These are phyloP conservation scores for Heliocybe sulcata DNA, from an alignment of 1,284 basidiomycete species.

Conservation along the genomic window DNA sequence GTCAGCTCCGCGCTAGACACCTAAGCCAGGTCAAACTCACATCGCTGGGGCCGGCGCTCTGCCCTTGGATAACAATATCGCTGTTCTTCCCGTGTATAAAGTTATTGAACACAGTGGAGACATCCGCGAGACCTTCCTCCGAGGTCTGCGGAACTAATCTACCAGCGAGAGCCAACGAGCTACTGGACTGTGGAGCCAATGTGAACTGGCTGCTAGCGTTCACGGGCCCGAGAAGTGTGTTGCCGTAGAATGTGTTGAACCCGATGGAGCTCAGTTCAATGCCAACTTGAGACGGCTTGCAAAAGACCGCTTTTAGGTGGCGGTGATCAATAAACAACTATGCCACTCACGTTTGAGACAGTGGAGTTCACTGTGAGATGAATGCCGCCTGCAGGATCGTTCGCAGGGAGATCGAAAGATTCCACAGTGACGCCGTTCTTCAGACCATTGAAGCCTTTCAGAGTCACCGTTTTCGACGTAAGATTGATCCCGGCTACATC, in stretches of 20 bases:
- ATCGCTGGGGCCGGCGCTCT: slow-evolving; percentile 54
- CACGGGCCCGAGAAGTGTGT: slow-evolving; percentile 55
- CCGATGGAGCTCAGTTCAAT: slow-evolving; percentile 58
- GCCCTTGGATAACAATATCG: slow-evolving; percentile 54
- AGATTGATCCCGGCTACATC: slow-evolving; percentile 49
- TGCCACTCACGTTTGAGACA: slow-evolving; percentile 46
- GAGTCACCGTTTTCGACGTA: slow-evolving; percentile 50
- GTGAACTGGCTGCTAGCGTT: slow-evolving; percentile 42
- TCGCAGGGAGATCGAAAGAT: slow-evolving; percentile 65
- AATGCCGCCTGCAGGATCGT: slow-evolving; percentile 75
- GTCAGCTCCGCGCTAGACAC: not conserved
- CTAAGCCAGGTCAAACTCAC: slow-evolving; percentile 24
- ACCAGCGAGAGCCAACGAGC: slow-evolving; percentile 51
- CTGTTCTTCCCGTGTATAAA: slow-evolving; percentile 68
- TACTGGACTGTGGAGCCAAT: slow-evolving; percentile 48
- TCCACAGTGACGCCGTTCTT: slow-evolving; percentile 58
- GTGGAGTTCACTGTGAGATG: slow-evolving; percentile 59
- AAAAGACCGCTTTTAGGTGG: too few species aligned
- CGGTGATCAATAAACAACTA: not conserved
- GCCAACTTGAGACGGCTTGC: slow-evolving; percentile 71
- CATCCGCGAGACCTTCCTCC: slow-evolving; percentile 43
- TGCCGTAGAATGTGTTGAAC: slow-evolving; percentile 51
- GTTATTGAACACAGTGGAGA: slow-evolving; percentile 68
- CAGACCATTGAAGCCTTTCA: slow-evolving; percentile 71
- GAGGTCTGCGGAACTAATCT: slow-evolving; percentile 59